Percentiles rank a stretch among this genome's conserved stretches.
These are phyloP conservation scores for Volvox reticuliferus DNA, from an alignment of 139 green algal species.

Conservation along the genomic window DNA sequence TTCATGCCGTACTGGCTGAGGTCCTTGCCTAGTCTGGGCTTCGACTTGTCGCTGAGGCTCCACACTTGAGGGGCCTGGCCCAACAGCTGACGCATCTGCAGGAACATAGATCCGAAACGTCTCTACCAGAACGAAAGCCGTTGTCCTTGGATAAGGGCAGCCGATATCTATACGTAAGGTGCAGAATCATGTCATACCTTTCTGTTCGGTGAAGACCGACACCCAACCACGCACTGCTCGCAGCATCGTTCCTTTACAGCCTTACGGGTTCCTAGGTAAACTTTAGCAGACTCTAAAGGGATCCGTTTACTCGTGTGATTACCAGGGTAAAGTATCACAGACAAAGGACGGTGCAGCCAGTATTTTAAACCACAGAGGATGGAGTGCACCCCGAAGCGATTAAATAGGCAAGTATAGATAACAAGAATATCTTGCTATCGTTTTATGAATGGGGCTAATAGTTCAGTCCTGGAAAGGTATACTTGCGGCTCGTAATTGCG, in stretches of 20 bases:
- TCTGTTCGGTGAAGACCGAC: neutral
- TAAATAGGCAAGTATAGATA: too few species aligned
- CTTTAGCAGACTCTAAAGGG: neutral
- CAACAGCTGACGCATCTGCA: neutral
- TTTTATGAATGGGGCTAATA: too few species aligned
- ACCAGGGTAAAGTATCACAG: too few species aligned
- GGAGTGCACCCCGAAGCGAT: too few species aligned
- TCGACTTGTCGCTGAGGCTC: neutral
- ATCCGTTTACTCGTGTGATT: too few species aligned
- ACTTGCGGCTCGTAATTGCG: too few species aligned
- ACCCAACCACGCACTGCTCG: slow-evolving; percentile 15
- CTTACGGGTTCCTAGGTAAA: neutral
- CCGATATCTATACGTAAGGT: neutral
- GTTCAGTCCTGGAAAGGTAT: too few species aligned
- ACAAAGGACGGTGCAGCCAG: too few species aligned
- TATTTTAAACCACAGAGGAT: too few species aligned
- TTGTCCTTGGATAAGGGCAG: neutral
- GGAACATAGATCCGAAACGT: neutral
- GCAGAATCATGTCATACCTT: neutral
- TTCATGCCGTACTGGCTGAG: neutral
- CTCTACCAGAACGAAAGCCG: neutral
- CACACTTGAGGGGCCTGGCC: neutral
- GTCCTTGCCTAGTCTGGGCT: neutral
- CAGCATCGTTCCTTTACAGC: slow-evolving; percentile 6
- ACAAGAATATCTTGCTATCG: too few species aligned